Evolutionary conservation across 805 yeast species (phyloP), one percentile per base, ranked within the genome.

Genomic region (Candida piceae): DNA sequence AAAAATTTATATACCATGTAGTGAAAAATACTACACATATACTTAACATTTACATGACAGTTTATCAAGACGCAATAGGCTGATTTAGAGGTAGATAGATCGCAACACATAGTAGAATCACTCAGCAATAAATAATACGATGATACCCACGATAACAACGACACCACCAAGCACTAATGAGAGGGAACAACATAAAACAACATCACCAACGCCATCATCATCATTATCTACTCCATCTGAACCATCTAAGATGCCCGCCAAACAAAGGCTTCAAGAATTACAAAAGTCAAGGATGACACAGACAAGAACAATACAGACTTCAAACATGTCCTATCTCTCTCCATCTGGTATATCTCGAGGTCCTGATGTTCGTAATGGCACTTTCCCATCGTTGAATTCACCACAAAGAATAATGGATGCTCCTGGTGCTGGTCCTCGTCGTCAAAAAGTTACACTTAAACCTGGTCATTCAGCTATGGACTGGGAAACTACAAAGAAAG

Each of bases 391-490:
- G 16, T 9, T 30, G 13, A 35, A 42, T 24, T 53, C 55, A 8
- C 50, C 53, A 9, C 52, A 48, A 29, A 30, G 47, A 4, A 25
- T 26, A 6, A 26, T 41, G 28, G 35, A 36, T 19, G 42, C 46
- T 19, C 35, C 44, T 10, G 36, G 37, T 4, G 41, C 37, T 15
- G 43, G 32, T 7, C 23, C 36, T 31, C 15, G 40, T 11, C 59
- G 80, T 11, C 59, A 57, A 35, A 84, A 86, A 49, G 89, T 85
- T 4, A 67, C 60, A 0, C 65, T 86, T 13, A 66, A 71, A 29
- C 94, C 93, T 1, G 94, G 95, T 1, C 85, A 79, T 52, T 86
- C 95, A 2, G 89, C 94, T 0, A 58, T 86, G 42, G 95, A 86
- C 55, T 86, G 96, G 96, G 95, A 89, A 11, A 59, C 68, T 7